Base-by-base conservation (phyloP, 2,329 filamentous ascomycete genomes). In the Pestalotiopsis sp. region DNA sequence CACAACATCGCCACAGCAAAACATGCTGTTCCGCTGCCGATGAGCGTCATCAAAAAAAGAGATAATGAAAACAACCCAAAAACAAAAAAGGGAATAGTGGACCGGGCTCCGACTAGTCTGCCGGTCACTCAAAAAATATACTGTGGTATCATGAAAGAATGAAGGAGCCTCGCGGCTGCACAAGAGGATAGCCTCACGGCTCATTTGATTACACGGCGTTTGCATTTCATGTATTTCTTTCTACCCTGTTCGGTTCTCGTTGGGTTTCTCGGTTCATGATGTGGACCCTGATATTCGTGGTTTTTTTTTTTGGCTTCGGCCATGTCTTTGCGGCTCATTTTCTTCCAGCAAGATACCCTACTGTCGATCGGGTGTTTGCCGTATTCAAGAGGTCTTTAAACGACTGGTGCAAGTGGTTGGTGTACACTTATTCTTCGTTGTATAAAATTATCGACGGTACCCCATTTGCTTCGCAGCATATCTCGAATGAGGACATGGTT, bases 121-220 rank as follows among this genome's bases (percentile, higher is more conserved):
- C 5, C 39, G 59, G 52, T 23, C 36, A 14, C 25, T 23, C n/a
- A 27, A 61, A 27, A 27, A 61, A 70, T 67, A 66, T 39, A 69
- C 63, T 41, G 57, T 63, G 67, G 58, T 73, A 70, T 68, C 73
- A 70, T 68, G 68, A 68, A 76, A 77, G 75, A 77, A 74, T 72
- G 74, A 75, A 70, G 68, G 70, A 61, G 76, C 76, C 76, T 77
- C 76, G 71, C 76, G 76, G 76, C 76, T 74, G 72, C 69, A 72
- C 68, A 74, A 76, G 73, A 76, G 59, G 70, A 72, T 70, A 72
- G 75, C 75, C 75, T 77, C 75, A 73, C 75, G 75, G 75, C 75
- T 76, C 71, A 73, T 70, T 68, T 73, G 63, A 67, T 72, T 72
- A 67, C 67, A 73, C 58, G 73, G 73, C 71, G 73, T 66, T 75